Conservation (phyloP, 176 grass and related monocot genomes). For the Hordeum marinum region DNA sequence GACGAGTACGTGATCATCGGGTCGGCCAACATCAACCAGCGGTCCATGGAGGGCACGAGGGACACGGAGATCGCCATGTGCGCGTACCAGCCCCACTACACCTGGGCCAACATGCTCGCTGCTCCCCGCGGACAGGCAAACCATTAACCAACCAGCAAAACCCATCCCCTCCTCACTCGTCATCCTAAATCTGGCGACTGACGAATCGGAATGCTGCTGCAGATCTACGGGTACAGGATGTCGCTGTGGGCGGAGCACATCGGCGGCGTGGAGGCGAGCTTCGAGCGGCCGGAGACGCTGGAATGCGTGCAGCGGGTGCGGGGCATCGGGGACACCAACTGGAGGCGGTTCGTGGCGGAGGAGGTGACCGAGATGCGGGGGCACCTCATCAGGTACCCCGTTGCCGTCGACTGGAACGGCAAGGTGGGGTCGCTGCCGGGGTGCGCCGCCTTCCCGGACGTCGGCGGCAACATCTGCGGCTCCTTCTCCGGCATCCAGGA, state of each 20-base stretch:
- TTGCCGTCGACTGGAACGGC: slow-evolving; percentile 53
- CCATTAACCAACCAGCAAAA: neutral
- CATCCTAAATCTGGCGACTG: neutral
- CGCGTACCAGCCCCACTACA: slow-evolving; percentile 79
- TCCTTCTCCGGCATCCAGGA: slow-evolving; percentile 65
- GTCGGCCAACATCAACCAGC: slow-evolving; percentile 92
- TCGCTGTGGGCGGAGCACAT: slow-evolving; percentile 91
- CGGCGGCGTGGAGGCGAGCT: slow-evolving; percentile 51
- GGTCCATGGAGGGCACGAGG: slow-evolving; percentile 86
- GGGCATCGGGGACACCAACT: slow-evolving; percentile 57
- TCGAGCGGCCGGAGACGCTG: slow-evolving; percentile 59
- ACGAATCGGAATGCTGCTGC: neutral
- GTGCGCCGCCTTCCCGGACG: slow-evolving; percentile 53
- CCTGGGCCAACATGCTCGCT: slow-evolving; percentile 63
- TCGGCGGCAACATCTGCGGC: slow-evolving; percentile 79
- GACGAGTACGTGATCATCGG: slow-evolving; percentile 93
- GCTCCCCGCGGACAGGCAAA: slow-evolving; percentile 73
- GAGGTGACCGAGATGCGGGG: slow-evolving; percentile 64
- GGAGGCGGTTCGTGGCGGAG: slow-evolving; percentile 61
- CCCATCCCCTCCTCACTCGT: neutral
- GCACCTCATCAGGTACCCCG: slow-evolving; percentile 88
- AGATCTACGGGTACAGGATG: slow-evolving; percentile 94
- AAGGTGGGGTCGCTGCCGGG: slow-evolving; percentile 52
- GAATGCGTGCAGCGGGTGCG: slow-evolving; percentile 69
- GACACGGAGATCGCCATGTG: slow-evolving; percentile 98